Base-by-base conservation (phyloP, 805 yeast genomes). In the Maudiozyma barnettii region DNA sequence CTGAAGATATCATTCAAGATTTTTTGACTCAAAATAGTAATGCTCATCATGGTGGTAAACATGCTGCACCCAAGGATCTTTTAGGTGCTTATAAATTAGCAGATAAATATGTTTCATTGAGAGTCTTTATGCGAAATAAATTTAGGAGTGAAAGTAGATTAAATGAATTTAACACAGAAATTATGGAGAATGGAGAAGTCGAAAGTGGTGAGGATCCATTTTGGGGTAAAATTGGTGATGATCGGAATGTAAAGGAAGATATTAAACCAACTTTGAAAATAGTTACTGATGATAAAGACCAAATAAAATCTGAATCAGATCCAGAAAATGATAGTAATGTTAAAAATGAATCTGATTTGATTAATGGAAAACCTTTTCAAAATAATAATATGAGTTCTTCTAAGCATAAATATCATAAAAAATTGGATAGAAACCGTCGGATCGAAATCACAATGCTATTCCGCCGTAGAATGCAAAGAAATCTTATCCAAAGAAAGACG, bases 401-500 rank as follows among this genome's bases (percentile, higher is more conserved):
- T 19, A 30, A 29, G 16, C 42, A 38, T n/a, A 48, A 45, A 33
- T 26, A 18, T 26, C 51, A 42, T 39, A 49, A 45, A n/a, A 56
- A 51, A 35, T 48, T 63, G 20, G 66, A 64, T 44, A 49, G 50
- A 30, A 43, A 58, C 14, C 54, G 60, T 12, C 53, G 57, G 35
- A 45, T 59, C 5, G 67, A 64, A 44, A 61, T 62, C 18, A 54
- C 62, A 9, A 39, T 53, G 30, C 45, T 63, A 10, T 56, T 64
- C 22, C 58, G 68, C 13, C 53, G 66, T 21, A 61, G 62, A 47
- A 51, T 64, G 13, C 68, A 64, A 42, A 54, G 55, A 36, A 61
- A 60, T 43, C 43, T 64, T 43, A 55, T 64, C 19, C 68, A 64
- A 50, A 54, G 68, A 35, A 61, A 57, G 12, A 43, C 45, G 1